These are phyloP conservation scores for Tulasnella sp. DNA, from an alignment of 768 basidiomycete genomes.

Conservation along the genomic window DNA sequence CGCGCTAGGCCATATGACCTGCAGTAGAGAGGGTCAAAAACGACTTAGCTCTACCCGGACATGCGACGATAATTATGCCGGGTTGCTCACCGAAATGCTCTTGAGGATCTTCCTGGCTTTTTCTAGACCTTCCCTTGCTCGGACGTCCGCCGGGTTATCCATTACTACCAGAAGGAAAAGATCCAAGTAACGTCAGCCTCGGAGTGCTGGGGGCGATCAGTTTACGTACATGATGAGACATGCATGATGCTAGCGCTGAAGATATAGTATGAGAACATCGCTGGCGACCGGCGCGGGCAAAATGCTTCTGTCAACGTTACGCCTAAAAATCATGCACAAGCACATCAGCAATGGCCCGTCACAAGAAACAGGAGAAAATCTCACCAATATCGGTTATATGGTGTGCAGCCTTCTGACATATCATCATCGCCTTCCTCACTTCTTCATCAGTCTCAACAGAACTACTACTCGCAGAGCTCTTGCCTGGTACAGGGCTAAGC, in stretches of 20 bases:
- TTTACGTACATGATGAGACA: constrained; percentile 12
- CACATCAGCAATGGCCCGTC: not conserved
- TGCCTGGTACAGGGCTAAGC: constrained; percentile 8
- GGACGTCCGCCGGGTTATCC: constrained; percentile 30
- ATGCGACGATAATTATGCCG: no score
- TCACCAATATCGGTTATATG: constrained; percentile 22
- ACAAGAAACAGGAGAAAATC: constrained; percentile 16
- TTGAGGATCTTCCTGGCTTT: constrained; percentile 18
- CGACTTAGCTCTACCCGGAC: no score
- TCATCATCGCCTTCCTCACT: constrained; percentile 19
- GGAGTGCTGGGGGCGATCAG: no score
- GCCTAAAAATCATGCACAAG: constrained; percentile 10
- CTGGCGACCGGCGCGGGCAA: constrained; percentile 22
- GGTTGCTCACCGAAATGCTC: not conserved
- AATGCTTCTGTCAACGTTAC: constrained; percentile 23
- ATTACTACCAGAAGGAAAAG: constrained; percentile 17
- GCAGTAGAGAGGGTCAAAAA: no score
- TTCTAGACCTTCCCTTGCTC: constrained; percentile 15
- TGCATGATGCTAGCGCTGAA: constrained; percentile 27
- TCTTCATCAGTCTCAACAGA: not conserved
- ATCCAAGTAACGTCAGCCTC: no score
- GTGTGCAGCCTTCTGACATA: constrained; percentile 25
- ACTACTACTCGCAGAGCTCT: not conserved
- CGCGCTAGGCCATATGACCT: constrained; percentile 22
- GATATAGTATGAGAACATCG: constrained; percentile 26